Evolutionary conservation across 2,329 filamentous ascomycete genomes (phyloP), one percentile per base, ranked within the genome.

Genomic region (Colletotrichum sp.): DNA sequence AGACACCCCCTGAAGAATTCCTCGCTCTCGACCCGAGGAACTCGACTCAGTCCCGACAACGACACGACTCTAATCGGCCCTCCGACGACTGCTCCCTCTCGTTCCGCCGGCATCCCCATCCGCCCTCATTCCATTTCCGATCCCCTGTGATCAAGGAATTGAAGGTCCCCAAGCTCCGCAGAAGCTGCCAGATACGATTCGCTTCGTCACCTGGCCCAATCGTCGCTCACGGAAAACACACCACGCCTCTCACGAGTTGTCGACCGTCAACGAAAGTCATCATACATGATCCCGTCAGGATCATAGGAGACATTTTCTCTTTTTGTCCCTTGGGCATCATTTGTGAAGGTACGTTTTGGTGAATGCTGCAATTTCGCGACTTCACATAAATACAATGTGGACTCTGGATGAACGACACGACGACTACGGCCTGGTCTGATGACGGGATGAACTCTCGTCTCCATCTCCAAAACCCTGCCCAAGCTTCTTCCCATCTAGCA

Each of bases 1-100:
- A 43, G 69, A 60, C 73, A 74, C 52, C 65, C 78, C 77, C 78
- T 68, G 66, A 73, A 72, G 77, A 85, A 87, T 88, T 87, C 86
- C 86, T 86, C 83, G 83, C 82, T 81, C 82, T 82, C 82, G 82
- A 82, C 77, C 82, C 82, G 81, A 86, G 84, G 86, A 87, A 87
- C 85, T 85, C 82, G 81, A 81, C 79, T 81, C 79, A 77, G 76
- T 77, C 78, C 67, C 71, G 72, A 43, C 72, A 66, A 66, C 72
- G 78, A 79, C 80, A 80, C 79, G 79, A 75, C 75, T 68, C 61
- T 43, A 63, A 75, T 72, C 75, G 79, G 78, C 80, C 78, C 81
- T 82, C 81, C 82, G 81, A 83, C 80, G 79, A 80, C 79, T 36
- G 78, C 80, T 82, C 81, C 83, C 84, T 85, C 86, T 82, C 82